Base-by-base conservation (phyloP, 352 stramenopile genomes). In the Pythium sukuiense region DNA sequence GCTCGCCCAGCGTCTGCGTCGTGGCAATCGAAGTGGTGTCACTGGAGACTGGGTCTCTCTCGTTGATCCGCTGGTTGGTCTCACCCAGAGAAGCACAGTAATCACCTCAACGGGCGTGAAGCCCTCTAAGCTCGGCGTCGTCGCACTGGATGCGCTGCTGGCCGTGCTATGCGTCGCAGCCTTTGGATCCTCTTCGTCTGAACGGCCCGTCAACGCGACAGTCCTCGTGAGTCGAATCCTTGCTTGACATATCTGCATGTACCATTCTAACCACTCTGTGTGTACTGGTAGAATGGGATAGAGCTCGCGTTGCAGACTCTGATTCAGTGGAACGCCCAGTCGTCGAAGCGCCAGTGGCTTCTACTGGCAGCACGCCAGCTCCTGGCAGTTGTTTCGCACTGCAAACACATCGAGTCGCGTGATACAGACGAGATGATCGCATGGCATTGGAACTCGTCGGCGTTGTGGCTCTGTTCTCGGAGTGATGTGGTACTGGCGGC, bases 361-460 rank as follows among this genome's bases (percentile, higher is more conserved):
- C 7, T 57, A 14, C 16, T 70, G 5, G 68, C 59, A 3, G 52
- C 50, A 16, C 13, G 18, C 6, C 46, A 69, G 12, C 61, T 73
- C 26, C 6, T 20, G n/a, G 58, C 55, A 11, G 11, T 67, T 4
- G n/a, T 58, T 55, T 24, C 29, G n/a, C 41, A 27, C 4, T 55
- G 16, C 16, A 56, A n/a, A n/a, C 20, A 7, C 2, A 54, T 9
- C 20, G 43, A 62, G 2, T 26, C 45, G 24, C 1, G 24, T 43
- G 65, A 32, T 35, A 59, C 48, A 8, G 6, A 80, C 6, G 63
- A 76, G 24, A 73, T 81, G 61, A 16, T 90, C 1, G 72, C 65
- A n/a, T 93, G 85, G 85, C 82, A 93, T 54, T 93, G 82, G 85
- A 79, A 74, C 14, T 61, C 72, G 29, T 73, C 69, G 1, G 74